Base-by-base conservation (phyloP, 2,329 filamentous ascomycete genomes). In the Mycosphaerella sp. region DNA sequence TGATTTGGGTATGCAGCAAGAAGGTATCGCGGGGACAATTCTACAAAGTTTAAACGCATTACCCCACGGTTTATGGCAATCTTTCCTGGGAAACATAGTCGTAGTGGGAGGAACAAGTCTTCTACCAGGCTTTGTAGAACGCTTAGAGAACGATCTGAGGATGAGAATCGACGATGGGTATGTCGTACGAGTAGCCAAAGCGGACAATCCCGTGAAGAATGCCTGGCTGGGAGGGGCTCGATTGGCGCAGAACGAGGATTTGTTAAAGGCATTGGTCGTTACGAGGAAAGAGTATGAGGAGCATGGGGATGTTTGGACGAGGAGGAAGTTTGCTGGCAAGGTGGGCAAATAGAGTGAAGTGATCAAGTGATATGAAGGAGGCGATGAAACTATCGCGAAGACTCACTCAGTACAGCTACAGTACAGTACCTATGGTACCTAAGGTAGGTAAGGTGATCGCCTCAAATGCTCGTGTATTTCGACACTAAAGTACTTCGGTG, bases 221-320 rank as follows among this genome's bases (percentile, higher is more conserved):
- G 89, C 86, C 0, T 98, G 91, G 91, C 72, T 82, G 10, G 93
- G 93, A 13, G 91, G 84, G n/a, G 86, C 86, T 17, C 79, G 82
- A 52, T 74, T 96, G 50, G 89, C 89, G 0, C 79, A 73, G 44
- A 83, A 90, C 61, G 75, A 76, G 37, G 77, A 86, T 35, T 74
- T 75, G 44, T 58, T 94, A 45, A 78, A 82, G 54, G 77, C 78
- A 43, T 70, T 89, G 10, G 78, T 82, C 1, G 86, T 96, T n/a
- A 93, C 87, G 0, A 88, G 87, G 66, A 79, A 86, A 55, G 89
- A 98, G 65, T 98, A 98, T 67, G 82, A 93, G 45, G 93, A 98
- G 68, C 72, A 89, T 64, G 93, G 93, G n/a, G 62, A 65, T 41
- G 55, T 56, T 10, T 70, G 68, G 68, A 62, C 62, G 10, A 54